Conservation (phyloP, 495 filamentous ascomycete species). For the Clohesyomyces aquaticus region DNA sequence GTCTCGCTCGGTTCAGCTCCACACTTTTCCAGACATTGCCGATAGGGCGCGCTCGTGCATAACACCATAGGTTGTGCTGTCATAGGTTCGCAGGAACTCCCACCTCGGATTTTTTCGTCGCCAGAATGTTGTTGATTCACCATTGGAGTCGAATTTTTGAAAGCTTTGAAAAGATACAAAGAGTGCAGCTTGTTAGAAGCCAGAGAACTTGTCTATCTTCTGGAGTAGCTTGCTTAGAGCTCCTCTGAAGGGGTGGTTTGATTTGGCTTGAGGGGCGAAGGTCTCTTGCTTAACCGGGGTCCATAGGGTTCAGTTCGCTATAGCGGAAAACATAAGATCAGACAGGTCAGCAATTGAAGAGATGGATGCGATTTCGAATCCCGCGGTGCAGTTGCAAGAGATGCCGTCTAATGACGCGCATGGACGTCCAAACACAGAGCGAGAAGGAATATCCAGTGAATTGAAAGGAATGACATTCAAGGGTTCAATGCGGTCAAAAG, state of each 20-base stretch:
- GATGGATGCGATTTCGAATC: constrained; percentile 23
- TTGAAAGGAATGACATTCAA: constrained; percentile 8
- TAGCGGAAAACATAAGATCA: too few relatives aligned
- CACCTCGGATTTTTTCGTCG: not conserved
- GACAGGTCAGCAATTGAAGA: too few relatives aligned
- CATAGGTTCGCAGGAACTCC: not conserved
- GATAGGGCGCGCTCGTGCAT: constrained; percentile 9
- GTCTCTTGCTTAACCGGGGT: too few relatives aligned
- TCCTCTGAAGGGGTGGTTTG: too few relatives aligned
- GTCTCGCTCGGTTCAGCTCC: constrained; percentile 20
- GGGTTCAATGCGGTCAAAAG: constrained; percentile 4
- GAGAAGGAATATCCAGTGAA: constrained; percentile 7
- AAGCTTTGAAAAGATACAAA: too few relatives aligned
- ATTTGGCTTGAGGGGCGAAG: too few relatives aligned
- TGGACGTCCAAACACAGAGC: not conserved
- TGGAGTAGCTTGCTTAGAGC: too few relatives aligned
- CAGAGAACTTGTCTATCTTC: too few relatives aligned
- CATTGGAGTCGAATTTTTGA: too few relatives aligned
- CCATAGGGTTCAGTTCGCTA: too few relatives aligned
- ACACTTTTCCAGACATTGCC: constrained; percentile 25
- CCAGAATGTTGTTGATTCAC: not conserved
- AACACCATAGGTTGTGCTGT: not conserved
- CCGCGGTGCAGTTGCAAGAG: constrained; percentile 22
- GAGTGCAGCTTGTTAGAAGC: too few relatives aligned
- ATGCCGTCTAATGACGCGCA: constrained; percentile 17